phyloP scores from a whole-genome alignment of 257 asterid genomes.

The Avicennia marina region DNA sequence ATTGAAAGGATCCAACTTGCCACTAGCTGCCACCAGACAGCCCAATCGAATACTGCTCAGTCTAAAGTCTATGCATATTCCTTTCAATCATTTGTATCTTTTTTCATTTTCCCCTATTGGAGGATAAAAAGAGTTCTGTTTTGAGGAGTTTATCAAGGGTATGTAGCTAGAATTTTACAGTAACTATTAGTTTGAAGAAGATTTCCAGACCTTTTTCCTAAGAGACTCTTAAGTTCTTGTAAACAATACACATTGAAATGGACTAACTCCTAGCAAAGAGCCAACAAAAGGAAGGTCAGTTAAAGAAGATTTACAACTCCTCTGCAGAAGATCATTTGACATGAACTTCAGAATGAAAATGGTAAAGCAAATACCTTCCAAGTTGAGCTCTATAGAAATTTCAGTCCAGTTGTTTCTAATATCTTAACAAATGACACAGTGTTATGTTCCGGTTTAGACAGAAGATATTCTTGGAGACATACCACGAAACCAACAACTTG shows the following conservation, averaged over 20 bases:
- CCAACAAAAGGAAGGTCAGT: background rate
- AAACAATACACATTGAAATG: background rate
- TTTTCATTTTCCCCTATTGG: background rate
- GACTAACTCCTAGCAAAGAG: background rate
- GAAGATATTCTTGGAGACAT: background rate
- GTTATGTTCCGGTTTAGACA: background rate
- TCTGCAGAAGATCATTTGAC: background rate
- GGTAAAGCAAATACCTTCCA: background rate
- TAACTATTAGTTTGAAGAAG: background rate
- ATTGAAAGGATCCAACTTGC: constrained; percentile 7
- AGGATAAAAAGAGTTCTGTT: background rate
- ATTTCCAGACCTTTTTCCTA: background rate
- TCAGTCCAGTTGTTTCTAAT: background rate
- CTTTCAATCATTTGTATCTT: background rate
- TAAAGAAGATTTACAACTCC: background rate
- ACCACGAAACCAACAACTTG: background rate
- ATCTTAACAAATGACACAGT: background rate
- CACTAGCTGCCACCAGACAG: background rate
- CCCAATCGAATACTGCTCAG: too few species aligned
- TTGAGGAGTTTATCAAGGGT: background rate
- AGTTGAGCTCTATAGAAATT: background rate
- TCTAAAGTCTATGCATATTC: background rate
- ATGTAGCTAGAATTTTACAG: background rate
- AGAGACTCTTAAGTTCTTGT: background rate
- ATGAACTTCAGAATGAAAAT: background rate